Base-by-base conservation (phyloP, 805 yeast genomes). In the Starmera amethionina region DNA sequence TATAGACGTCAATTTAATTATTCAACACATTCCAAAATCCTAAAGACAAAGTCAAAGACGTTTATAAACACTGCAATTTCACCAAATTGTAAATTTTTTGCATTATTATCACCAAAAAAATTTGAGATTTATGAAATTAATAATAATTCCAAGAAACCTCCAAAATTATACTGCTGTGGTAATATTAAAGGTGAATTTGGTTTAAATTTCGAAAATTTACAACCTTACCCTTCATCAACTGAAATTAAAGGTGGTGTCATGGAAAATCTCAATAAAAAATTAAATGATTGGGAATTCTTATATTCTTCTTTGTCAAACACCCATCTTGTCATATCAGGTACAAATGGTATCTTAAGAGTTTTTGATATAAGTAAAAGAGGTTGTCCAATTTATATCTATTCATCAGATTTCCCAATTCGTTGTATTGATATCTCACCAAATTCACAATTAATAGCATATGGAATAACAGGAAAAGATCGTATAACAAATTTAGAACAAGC, bases 391-490 rank as follows among this genome's bases (percentile, higher is more conserved):
- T 85, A 82, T 58, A 73, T 84, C 0, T 77, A 83, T 52, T 64
- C 73, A 32, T 79, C 86, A 10, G 73, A 72, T 40, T 83, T 84
- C 54, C 89, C 90, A 1, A 81, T 89, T 31, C 60, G 95, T 39
- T 86, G 95, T 52, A 67, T 86, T 36, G 82, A 86, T 30, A 66
- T 88, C 1, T 73, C 90, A 9, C 73, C 77, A 0, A 66, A 72
- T 47, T 87, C 82, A 22, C 63, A 70, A 15, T 63, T 79, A 22
- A 65, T 88, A 11, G 93, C 93, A 5, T 75, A 86, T 46, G 93
- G 95, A 1, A 79, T 89, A 28, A 82, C 90, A 0, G 93, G 95
- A 0, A 74, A 78, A 42, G 94, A 85, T 54, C 68, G 82, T 42
- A 61, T 72, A 16, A 72, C 79, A 1, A 78, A 79, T 4, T 70